Base-by-base conservation (phyloP, 345 rosid genomes). In the Arabis hirsuta region DNA sequence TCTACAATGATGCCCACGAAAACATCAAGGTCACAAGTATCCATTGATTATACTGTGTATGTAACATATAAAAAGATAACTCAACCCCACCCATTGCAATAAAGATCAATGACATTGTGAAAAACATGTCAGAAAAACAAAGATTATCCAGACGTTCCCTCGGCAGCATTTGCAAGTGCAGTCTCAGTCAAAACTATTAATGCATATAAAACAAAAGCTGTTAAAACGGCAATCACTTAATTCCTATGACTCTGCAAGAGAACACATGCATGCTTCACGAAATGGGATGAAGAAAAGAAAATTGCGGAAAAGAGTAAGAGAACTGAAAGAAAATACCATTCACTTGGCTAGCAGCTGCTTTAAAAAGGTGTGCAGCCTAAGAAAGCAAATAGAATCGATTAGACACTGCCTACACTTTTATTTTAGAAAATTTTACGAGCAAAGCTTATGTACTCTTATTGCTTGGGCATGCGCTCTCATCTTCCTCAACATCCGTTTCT, bases 281-380 rank as follows among this genome's bases (percentile, higher is more conserved):
- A 19, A 62, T 34, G 69, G 67, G 14, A n/a, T 62, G 48, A 13
- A n/a, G 32, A 41, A 59, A 9, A 51, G 24, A 55, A 62, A 62
- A 54, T 27, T 12, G 19, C 16, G 41, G 56, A 43, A 61, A 54
- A 69, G 52, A 47, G 48, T 12, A 36, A 62, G 41, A 50, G 38
- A 50, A 55, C 8, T 52, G 65, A 24, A 62, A 43, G 44, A n/a
- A 41, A 20, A 24, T 87, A 92, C 99, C 97, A 72, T 78, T 87
- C 12, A 65, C 73, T 74, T 38, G 81, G 69, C 76, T 82, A 32
- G 75, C 88, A 42, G 87, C 92, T 71, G 72, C 74, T 84, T 69
- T 84, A 80, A 95, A 95, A 79, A 79, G 94, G 74, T 87, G 79
- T 39, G 99, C 99, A 65, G 99, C 99, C 99, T 95, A 80, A 65